Evolutionary conservation across 2,329 filamentous ascomycete species (phyloP), one percentile per base, ranked within the genome.

Genomic region (Purpureocillium lavendulum): DNA sequence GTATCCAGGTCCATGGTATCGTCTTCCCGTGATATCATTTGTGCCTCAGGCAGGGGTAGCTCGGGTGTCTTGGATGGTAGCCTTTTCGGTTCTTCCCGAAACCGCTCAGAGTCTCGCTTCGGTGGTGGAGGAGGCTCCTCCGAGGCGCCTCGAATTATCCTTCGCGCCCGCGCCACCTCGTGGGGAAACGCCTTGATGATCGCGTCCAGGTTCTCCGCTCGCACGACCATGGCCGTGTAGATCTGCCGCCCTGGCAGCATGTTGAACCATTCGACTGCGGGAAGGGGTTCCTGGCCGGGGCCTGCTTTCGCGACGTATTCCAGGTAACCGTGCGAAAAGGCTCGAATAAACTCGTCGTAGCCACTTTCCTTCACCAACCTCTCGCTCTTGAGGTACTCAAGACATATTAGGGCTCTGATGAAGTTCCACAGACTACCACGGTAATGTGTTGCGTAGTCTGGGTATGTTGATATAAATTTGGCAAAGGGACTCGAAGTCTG

Each of bases 281-380:
- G 54, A 8, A 66, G 55, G 1, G 58, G 45, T 16, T 57, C 49
- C 16, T 50, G 49, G 3, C 44, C 45, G 3, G 45, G 43, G 6
- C 53, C 49, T 2, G 52, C 40, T 3, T 49, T 47, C 2, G 49
- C 40, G 17, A 67, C 58, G 39, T 75, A 74, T 1, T 49, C 45
- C 7, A 63, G 45, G 45, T 65, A 77, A 1, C 64, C 59, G 1
- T 50, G 51, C 2, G 63, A 57, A 37, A 68, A 75, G 2, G 55
- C 51, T 7, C 65, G 56, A 24, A 77, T 64, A 38, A 75, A 72
- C 40, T 77, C 73, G 46, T 77, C 74, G 42, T 66, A 76, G 0
- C 73, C 49, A 39, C 57, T 70, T 17, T 63, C 60, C 11, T 62
- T 58, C 14, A 74, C 49, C 4, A 47, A 38, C 8, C 55, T 53